Conservation (phyloP, 352 stramenopile species). For the Globisporangium barbulae region DNA sequence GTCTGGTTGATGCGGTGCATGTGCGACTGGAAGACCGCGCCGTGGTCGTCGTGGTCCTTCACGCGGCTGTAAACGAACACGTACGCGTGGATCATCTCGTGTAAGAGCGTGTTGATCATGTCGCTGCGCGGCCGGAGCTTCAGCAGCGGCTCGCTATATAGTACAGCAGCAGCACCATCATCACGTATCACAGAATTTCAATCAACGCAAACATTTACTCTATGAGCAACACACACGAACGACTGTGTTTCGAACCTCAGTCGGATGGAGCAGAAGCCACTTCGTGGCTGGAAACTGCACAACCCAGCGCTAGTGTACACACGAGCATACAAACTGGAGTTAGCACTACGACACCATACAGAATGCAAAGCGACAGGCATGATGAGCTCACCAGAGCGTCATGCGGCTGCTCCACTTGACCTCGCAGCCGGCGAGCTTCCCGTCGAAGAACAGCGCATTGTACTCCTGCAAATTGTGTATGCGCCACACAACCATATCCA, state of each 20-base stretch:
- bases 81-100: conserved; percentile 91
- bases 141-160: conserved; percentile 66
- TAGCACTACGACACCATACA: no score
- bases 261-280: conserved; percentile 82
- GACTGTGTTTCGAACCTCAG: conserved; percentile 39
- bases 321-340: neutral
- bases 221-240: no score
- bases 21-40: conserved; percentile 74
- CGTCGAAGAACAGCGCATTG: conserved; percentile 82
- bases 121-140: conserved; percentile 79
- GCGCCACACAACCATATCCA: neutral
- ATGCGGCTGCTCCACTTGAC: conserved; percentile 90
- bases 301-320: conserved; percentile 58
- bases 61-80: conserved; percentile 79
- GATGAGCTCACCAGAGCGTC: conserved; percentile 61
- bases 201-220: no score
- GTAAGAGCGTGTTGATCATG: conserved; percentile 86
- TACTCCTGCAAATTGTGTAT: conserved; percentile 52
- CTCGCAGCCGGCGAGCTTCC: conserved; percentile 67
- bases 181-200: neutral
- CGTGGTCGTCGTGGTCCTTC: conserved; percentile 84
- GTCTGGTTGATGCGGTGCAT: conserved; percentile 77
- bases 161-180: neutral
- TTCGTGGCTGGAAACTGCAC: conserved; percentile 71
- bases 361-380: neutral